Percentiles rank a stretch among this genome's conserved stretches.
Conservation (phyloP, 305 asterid species). For the Solanum hybrid region DNA sequence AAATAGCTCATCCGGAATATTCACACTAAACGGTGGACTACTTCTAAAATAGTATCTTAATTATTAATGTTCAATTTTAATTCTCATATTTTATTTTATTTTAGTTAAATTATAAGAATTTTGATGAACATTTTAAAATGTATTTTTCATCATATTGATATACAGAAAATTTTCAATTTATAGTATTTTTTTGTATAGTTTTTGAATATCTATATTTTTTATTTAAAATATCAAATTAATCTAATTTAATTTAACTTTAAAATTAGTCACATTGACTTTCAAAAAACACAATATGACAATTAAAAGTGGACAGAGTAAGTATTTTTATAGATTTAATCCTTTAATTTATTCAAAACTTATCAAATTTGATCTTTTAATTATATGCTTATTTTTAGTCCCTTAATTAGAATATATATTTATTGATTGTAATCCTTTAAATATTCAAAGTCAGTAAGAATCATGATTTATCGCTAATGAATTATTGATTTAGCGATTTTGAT, state of each 20-base stretch:
- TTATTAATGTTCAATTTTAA: too few species aligned
- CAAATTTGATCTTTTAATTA: not conserved
- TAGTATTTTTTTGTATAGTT: too few species aligned
- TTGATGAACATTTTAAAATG: too few species aligned
- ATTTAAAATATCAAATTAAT: too few species aligned
- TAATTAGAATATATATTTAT: not conserved
- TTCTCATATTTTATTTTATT: not conserved
- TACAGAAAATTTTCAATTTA: too few species aligned
- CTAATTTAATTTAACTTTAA: too few species aligned
- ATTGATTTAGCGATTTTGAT: too few species aligned
- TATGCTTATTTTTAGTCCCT: not conserved
- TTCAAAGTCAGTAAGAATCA: not conserved
- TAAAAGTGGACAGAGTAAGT: rapidly evolving
- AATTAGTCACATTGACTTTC: too few species aligned
- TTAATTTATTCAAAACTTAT: not conserved
- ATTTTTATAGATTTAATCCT: not conserved
- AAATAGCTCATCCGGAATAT: not conserved
- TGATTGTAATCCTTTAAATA: not conserved
- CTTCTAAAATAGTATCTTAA: not conserved
- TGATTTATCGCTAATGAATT: not conserved
- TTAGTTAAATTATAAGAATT: too few species aligned
- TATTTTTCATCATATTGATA: too few species aligned
- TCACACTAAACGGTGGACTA: not conserved
- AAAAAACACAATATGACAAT: too few species aligned
- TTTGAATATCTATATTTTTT: too few species aligned